Percentiles rank a stretch among this genome's conserved stretches.
Evolutionary conservation across 192 early-diverging fungal species (phyloP).

Genomic region (Dimargaris verticillata): DNA sequence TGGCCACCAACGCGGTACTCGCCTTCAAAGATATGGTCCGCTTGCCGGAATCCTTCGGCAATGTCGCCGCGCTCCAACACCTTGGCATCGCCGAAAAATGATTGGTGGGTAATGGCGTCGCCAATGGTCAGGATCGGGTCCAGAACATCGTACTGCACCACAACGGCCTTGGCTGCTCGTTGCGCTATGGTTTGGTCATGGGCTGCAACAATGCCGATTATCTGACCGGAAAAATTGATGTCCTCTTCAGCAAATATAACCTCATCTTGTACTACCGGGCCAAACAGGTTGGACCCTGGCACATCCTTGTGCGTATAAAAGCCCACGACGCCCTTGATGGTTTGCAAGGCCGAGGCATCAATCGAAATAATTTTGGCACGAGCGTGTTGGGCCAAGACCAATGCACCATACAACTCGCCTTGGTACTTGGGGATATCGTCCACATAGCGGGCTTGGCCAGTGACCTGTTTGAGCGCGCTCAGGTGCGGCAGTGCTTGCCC

Average conservation of each 20-base stretch:
- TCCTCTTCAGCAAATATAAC: slow-evolving; percentile 57
- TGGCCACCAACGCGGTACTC: slow-evolving; percentile 36
- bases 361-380: slow-evolving; percentile 51
- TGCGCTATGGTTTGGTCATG: slow-evolving; percentile 42
- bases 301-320: slow-evolving; percentile 55
- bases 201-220: slow-evolving; percentile 69
- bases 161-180: slow-evolving; percentile 48
- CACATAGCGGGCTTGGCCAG: slow-evolving; percentile 65
- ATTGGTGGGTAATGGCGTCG: slow-evolving; percentile 51
- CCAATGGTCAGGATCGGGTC: slow-evolving; percentile 60
- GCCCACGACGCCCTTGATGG: slow-evolving; percentile 39
- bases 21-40: slow-evolving; percentile 38
- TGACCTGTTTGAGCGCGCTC: slow-evolving; percentile 65
- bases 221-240: slow-evolving; percentile 53
- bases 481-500: slow-evolving; percentile 54
- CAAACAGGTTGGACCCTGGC: slow-evolving; percentile 39
- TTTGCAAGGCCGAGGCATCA: slow-evolving; percentile 41
- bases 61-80: slow-evolving; percentile 46
- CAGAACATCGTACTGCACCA: slow-evolving; percentile 52
- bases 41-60: slow-evolving; percentile 29
- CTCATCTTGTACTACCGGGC: slow-evolving; percentile 49
- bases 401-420: slow-evolving; percentile 48
- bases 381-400: slow-evolving; percentile 47
- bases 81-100: slow-evolving; percentile 39
- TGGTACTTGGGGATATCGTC: slow-evolving; percentile 63